Conservation (phyloP, 116 monocot species). For the Papilionanthe hybrid region DNA sequence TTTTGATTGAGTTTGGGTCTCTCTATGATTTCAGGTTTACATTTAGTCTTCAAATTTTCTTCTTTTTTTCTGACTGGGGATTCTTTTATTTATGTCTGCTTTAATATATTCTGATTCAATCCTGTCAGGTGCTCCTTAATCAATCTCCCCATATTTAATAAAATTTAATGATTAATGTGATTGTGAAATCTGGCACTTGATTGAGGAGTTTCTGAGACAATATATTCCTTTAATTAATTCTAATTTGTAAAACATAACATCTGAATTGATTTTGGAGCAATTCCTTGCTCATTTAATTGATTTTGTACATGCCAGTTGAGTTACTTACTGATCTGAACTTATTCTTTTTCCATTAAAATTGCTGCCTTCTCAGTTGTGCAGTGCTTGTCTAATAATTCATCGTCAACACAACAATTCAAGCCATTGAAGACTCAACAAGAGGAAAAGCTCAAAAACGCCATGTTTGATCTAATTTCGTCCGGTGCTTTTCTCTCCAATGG, state of each 20-base stretch:
- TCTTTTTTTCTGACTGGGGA: neutral
- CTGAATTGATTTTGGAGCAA: neutral
- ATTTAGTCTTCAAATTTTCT: neutral
- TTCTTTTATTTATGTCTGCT: no score
- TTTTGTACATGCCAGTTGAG: neutral
- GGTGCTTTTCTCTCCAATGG: conserved; percentile 29
- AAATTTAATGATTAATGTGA: no score
- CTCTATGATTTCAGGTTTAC: neutral
- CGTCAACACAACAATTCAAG: conserved; percentile 38
- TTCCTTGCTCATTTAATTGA: neutral
- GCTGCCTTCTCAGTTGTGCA: conserved; percentile 30
- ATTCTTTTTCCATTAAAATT: conserved; percentile 3
- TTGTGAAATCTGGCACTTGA: no score
- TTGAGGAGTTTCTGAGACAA: no score
- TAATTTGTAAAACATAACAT: no score
- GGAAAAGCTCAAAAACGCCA: conserved; percentile 19
- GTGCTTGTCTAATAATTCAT: conserved; percentile 32
- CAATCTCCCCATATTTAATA: no score
- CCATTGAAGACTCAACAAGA: conserved; percentile 36
- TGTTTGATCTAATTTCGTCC: neutral
- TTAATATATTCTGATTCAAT: no score
- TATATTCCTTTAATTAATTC: neutral
- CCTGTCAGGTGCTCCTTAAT: no score
- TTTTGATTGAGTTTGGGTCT: neutral
- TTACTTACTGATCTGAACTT: neutral